phyloP scores from a whole-genome alignment of 2,329 filamentous ascomycete species.

The Ascochyta clinopodiicola region DNA sequence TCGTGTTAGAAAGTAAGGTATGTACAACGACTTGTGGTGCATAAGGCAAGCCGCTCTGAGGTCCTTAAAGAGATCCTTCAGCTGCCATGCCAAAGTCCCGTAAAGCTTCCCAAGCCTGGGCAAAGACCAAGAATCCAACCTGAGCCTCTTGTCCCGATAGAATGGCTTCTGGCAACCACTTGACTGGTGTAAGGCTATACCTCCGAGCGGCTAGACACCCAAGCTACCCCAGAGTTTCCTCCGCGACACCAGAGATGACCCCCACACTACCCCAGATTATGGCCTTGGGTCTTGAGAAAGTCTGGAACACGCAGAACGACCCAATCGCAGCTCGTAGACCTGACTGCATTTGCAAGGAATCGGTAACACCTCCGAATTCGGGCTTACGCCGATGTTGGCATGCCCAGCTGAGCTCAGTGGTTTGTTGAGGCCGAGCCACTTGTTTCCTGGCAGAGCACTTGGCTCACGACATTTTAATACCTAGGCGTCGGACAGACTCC shows the following conservation, averaged over 20 bases:
- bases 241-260: conserved; percentile 6
- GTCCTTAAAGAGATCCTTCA: conserved; percentile 2
- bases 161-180: conserved; percentile 13
- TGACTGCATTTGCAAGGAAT: neutral
- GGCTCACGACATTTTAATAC: conserved; percentile 3
- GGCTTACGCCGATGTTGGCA: neutral
- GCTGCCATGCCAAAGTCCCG: neutral
- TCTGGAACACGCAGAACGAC: neutral
- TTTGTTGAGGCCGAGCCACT: conserved; percentile 16
- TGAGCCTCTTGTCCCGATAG: conserved; percentile 11
- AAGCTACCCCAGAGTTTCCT: conserved; percentile 15
- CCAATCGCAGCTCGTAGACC: neutral
- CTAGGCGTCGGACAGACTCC: conserved; percentile 5
- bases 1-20: neutral
- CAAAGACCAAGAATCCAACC: conserved; percentile 4
- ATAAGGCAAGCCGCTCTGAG: neutral
- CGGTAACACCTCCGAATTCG: conserved; percentile 8
- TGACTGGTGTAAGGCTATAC: neutral
- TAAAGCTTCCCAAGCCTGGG: conserved; percentile 4
- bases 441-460: conserved; percentile 7
- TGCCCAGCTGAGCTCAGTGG: neutral
- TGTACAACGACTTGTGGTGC: neutral
- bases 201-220: conserved; percentile 1
- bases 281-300: neutral
- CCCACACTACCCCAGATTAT: conserved; percentile 17